Evolutionary conservation across 106 monocot genomes (phyloP), one percentile per base, ranked within the genome.

Genomic region (Amphibolis antarctica): DNA sequence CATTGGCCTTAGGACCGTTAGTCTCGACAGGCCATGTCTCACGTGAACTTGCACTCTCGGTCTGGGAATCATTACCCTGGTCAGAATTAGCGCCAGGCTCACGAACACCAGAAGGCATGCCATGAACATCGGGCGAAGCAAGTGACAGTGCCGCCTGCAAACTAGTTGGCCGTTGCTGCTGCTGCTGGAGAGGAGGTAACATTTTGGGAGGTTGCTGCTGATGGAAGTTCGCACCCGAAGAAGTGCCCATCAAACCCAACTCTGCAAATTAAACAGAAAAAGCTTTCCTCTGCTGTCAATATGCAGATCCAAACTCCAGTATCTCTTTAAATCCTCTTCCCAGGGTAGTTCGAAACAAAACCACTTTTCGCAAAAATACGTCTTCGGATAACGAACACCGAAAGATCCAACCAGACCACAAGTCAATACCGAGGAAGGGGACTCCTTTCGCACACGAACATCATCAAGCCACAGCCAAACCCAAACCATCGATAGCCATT

Each of bases 1-100:
- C 20, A 19, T 69, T 47, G 12, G 69, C 65, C 56, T 69, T 56
- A 23, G 73, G 62, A 28, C 69, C 80, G 46, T 64, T 75, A 25
- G 72, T 81, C 70, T 98, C 86, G 21, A 85, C 76, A 0, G 96
- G 90, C 90, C 96, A 98, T 14, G 90, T 98, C 49, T 98, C 96
- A 12, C 69, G 75, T 0, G 96, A 98, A 75, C 96, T 98, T 3
- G 84, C 86, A 44, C 86, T 98, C 74, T 98, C 96, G 0, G 86
- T 76, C 21, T 90, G 82, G 1, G 96, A 90, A 63, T 86, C 89
- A 44, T 86, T 74, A 17, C 65, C 81, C 42, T 59, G 88, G 66
- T 89, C 94, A 19, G 83, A 88, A 29, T 85, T 88, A 0, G 85
- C 85, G 21, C 45, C 76, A 12, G 82, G 85, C 14, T 92, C 92